These are phyloP conservation scores for Pseudogymnoascus sp. DNA, from an alignment of 2,329 filamentous ascomycete genomes.

Conservation along the genomic window DNA sequence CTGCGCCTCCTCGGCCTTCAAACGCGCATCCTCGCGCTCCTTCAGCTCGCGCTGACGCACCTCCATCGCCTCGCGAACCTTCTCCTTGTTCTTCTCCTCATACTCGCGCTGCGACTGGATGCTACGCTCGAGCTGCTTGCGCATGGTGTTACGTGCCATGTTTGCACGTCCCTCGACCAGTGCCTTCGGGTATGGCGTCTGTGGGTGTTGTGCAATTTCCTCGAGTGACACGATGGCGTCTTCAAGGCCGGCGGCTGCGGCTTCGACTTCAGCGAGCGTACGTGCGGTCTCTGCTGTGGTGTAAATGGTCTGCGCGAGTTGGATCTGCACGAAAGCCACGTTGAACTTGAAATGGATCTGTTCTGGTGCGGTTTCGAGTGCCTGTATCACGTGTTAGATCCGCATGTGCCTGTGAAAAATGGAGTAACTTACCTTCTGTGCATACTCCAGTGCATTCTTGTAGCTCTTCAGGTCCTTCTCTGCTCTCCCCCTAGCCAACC, in stretches of 20 bases:
- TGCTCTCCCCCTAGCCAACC: slow-evolving; percentile 57
- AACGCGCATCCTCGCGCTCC: slow-evolving; percentile 67
- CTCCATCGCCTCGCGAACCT: slow-evolving; percentile 71
- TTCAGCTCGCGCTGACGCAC: slow-evolving; percentile 72
- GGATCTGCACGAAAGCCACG: slow-evolving; percentile 93
- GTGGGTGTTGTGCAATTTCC: slow-evolving; percentile 52
- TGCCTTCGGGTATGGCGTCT: slow-evolving; percentile 78
- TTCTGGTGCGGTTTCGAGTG: slow-evolving; percentile 68
- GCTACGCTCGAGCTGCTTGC: slow-evolving; percentile 80
- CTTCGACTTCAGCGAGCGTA: slow-evolving; percentile 70
- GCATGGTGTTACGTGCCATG: slow-evolving; percentile 94
- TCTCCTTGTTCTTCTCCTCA: slow-evolving; percentile 85
- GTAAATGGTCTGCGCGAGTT: slow-evolving; percentile 77
- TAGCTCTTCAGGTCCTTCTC: slow-evolving; percentile 55
- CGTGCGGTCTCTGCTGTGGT: slow-evolving; percentile 66
- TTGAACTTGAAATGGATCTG: slow-evolving; percentile 95
- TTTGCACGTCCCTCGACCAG: slow-evolving; percentile 92
- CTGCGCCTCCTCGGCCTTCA: slow-evolving; percentile 59
- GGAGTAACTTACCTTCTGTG: slow-evolving; percentile 46
- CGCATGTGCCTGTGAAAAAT: background rate
- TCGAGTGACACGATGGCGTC: slow-evolving; percentile 69
- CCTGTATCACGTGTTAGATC: slow-evolving; percentile 34
- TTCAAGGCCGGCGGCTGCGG: slow-evolving; percentile 72
- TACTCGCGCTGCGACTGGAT: slow-evolving; percentile 81
- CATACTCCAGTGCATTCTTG: slow-evolving; percentile 55